These are phyloP conservation scores for Boletellus sp. DNA, from an alignment of 768 basidiomycete genomes.

Conservation along the genomic window DNA sequence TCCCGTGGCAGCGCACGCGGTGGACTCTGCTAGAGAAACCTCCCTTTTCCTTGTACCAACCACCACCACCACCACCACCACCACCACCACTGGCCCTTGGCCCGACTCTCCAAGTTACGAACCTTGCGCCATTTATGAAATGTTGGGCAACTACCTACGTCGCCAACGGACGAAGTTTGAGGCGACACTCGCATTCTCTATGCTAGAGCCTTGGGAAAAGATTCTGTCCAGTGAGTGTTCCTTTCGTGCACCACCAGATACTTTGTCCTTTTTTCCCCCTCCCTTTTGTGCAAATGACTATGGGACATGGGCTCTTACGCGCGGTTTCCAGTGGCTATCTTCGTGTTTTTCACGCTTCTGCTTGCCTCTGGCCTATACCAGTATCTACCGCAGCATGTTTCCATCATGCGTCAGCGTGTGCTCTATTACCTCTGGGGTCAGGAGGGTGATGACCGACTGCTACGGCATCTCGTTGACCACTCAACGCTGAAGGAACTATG, in stretches of 20 bases:
- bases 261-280: too few relatives aligned
- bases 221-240: constrained; percentile 48
- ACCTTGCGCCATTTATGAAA: constrained; percentile 17
- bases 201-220: constrained; percentile 74
- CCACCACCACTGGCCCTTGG: neutral
- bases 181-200: constrained; percentile 54
- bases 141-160: constrained; percentile 30
- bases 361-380: constrained; percentile 49
- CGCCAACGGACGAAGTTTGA: constrained; percentile 39
- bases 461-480: constrained; percentile 29
- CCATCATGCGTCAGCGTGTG: constrained; percentile 50
- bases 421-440: constrained; percentile 64
- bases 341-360: constrained; percentile 39
- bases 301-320: constrained; percentile 5
- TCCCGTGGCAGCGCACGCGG: neutral
- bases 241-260: neutral
- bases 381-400: constrained; percentile 60
- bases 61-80: neutral
- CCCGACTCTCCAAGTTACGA: neutral
- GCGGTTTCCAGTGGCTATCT: constrained; percentile 38
- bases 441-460: constrained; percentile 37
- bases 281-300: neutral
- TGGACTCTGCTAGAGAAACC: neutral
- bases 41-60: neutral
- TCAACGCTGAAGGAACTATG: constrained; percentile 30